Base-by-base conservation (phyloP, 345 rosid species). In the Hevea brasiliensis region DNA sequence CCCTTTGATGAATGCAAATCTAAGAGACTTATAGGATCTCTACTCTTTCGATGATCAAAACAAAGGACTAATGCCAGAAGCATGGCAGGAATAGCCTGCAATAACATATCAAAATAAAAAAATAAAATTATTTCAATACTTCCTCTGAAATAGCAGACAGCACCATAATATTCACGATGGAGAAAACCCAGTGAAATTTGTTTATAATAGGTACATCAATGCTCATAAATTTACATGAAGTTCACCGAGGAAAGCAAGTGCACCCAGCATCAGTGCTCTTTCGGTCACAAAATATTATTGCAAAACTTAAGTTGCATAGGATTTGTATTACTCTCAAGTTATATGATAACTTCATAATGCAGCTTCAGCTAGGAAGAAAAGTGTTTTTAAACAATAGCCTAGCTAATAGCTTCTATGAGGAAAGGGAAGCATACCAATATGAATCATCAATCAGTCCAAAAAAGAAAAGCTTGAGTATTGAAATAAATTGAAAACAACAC, bases 41-140 rank as follows among this genome's bases (percentile, higher is more conserved):
- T 84, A 71, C 82, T 90, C 85, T 94, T 94, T 61, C 95, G 85
- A 76, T 92, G 74, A 82, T 95, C 98, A 71, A 91, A 95, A 75
- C 94, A 89, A 58, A 95, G 96, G 65, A 91, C 89, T 75, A 92
- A 82, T 29, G 96, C 92, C 79, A 95, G 80, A 64, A 92, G 94
- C 99, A 95, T 95, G 21, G 96, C 94, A 0, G 99, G 99, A 24
- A 95, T 88, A 68, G 99, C 99, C 99, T 95, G 85, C 44, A 82
- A 80, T 8, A 69, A 70, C 23, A 76, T 50, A n/a, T n/a, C n/a
- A n/a, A 65, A 61, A 69, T 13, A 73, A 56, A 61, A n/a, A 62
- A n/a, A n/a, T 29, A 2, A 61, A 44, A 13, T 11, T 27, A 50
- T 21, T 37, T 74, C 67, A 60, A 24, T 37, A 37, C 23, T 57